Conservation (phyloP, 2,329 filamentous ascomycete genomes). For the Epicoccum sorghinum region DNA sequence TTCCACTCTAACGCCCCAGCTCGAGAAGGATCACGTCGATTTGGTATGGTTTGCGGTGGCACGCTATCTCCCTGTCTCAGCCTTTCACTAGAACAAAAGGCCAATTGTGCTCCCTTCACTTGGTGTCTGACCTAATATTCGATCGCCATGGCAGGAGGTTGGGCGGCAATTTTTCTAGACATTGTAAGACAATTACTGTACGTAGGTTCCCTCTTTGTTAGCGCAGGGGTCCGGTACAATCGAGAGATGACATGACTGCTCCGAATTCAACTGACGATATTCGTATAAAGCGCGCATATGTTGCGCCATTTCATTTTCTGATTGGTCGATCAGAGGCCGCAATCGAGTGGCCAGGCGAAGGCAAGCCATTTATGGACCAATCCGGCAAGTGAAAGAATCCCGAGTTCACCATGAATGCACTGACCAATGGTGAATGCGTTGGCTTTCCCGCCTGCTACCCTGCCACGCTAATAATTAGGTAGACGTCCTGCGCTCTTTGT, state of each 20-base stretch:
- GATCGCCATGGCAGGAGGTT: no score
- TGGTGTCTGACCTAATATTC: no score
- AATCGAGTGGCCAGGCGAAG: neutral
- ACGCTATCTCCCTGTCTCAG: no score
- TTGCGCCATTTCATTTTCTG: neutral
- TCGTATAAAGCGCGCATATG: neutral
- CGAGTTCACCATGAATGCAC: slow-evolving; percentile 20
- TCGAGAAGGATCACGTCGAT: neutral
- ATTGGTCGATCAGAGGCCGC: neutral
- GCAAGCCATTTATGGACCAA: neutral
- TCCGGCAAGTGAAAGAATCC: neutral
- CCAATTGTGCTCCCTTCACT: no score
- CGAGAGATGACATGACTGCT: no score
- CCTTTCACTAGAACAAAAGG: no score
- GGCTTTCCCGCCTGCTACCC: neutral
- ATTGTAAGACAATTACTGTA: no score
- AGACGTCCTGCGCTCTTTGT: slow-evolving; percentile 8
- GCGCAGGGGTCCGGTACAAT: no score
- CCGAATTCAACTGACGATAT: no score
- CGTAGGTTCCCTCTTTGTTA: no score
- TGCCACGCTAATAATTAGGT: slow-evolving; percentile 9
- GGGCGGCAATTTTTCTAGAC: no score
- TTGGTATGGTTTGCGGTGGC: no score
- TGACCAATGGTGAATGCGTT: slow-evolving; percentile 24
- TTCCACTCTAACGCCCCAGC: neutral